Evolutionary conservation across 1,284 basidiomycete species (phyloP), one percentile per base, ranked within the genome.

Genomic region (Cryptococcus wingfieldii): DNA sequence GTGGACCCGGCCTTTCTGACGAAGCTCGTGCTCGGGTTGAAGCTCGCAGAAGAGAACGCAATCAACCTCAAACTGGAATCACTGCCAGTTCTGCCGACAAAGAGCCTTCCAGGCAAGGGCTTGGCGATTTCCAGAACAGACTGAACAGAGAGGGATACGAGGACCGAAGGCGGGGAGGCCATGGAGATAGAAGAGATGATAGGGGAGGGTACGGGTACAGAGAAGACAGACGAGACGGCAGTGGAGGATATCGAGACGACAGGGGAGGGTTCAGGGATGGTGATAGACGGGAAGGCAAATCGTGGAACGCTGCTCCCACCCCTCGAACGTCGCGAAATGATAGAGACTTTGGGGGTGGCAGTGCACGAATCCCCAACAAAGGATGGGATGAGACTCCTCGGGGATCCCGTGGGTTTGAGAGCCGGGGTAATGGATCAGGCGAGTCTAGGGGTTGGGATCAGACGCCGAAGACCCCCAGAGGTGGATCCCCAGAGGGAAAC

Each of bases 301-400:
- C 66, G 49, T 78, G 76, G 76, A 64, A 70, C 47, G 73, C 71
- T 8, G 71, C 67, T 2, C 69, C 82, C 1, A 91, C 90, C 1
- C 89, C 90, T 9, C 82, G 83, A 27, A 84, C 84, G 14, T 80
- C 81, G 37, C 81, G 84, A 23, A 78, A 79, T 10, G 77, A 80
- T 27, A 72, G 80, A 38, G 81, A 82, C n/a, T 81, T 83, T 27
- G 88, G 90, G 67, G 87, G 86, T 3, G 88, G 89, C 0, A 90
- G 89, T 66, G 85, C 92, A 41, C 86, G 90, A 27, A 88, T 93
- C 9, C 90, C 91, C 0, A 90, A 92, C 67, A 83, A 88, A 50
- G 86, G 85, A 3, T 94, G 91, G 90, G 91, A 94, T 55, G 86
- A 90, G 19, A 94, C 91, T 1, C 91, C 91, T 2, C 82, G 88